Percentiles rank a stretch among this genome's conserved stretches.
Conservation (phyloP, 225 moss, liverwort and hornwort genomes). For the Sphagnum tenellum region DNA sequence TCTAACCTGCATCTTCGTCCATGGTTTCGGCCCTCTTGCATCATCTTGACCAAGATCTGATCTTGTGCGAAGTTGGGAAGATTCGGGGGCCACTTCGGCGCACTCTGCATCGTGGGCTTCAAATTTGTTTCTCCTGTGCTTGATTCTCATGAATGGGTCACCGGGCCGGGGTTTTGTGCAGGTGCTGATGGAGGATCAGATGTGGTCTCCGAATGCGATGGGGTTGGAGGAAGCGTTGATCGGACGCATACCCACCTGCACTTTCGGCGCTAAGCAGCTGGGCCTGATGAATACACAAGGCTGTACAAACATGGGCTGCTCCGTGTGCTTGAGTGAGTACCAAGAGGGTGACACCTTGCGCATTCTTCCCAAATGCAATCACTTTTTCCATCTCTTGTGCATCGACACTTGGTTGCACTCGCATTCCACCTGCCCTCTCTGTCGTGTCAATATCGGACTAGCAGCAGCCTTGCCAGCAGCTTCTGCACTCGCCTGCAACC, state of each 20-base stretch:
- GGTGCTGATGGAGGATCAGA: conserved; percentile 22
- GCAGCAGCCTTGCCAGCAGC: conserved; percentile 19
- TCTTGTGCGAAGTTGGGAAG: too few relatives aligned
- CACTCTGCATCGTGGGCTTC: too few relatives aligned
- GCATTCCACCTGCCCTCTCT: conserved; percentile 71
- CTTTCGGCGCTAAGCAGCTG: conserved; percentile 32
- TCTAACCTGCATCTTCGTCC: too few relatives aligned
- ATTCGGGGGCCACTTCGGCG: too few relatives aligned
- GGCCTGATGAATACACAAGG: too few relatives aligned
- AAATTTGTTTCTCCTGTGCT: too few relatives aligned
- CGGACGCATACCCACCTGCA: conserved; percentile 50
- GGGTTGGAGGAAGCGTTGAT: conserved; percentile 69
- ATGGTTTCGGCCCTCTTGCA: too few relatives aligned
- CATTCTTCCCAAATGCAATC: conserved; percentile 78
- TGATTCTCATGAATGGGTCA: too few relatives aligned
- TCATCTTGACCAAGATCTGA: too few relatives aligned
- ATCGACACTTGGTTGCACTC: conserved; percentile 73
- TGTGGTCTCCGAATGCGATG: conserved; percentile 23
- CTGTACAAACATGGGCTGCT: conserved; percentile 46
- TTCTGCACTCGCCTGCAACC: too few relatives aligned
- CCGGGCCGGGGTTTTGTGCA: too few relatives aligned
- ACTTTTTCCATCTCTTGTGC: conserved; percentile 64
- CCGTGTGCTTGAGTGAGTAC: conserved; percentile 74
- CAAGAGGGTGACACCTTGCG: conserved; percentile 61
- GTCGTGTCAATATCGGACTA: conserved; percentile 53